Evolutionary conservation across 768 basidiomycete genomes (phyloP), one percentile per base, ranked within the genome.

Genomic region (Tulasnella sp.): DNA sequence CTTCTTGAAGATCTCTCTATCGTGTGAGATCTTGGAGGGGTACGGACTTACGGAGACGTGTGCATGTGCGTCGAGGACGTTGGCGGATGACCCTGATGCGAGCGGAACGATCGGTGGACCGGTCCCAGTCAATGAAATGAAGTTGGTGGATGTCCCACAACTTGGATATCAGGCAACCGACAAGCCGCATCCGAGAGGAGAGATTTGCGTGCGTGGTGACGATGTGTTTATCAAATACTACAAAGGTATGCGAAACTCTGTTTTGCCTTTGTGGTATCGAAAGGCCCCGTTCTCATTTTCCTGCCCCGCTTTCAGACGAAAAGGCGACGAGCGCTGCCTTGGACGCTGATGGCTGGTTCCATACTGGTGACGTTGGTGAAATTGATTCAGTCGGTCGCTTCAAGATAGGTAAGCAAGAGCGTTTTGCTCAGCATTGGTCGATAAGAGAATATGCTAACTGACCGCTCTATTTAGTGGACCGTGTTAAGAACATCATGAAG

Each of bases 401-500:
- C 68, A 88, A 80, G 74, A 93, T 99, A 69, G 80, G 56, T 59
- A 34, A 4, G 34, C 15, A 5, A 38, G n/a, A n/a, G n/a, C n/a
- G n/a, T n/a, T n/a, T n/a, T n/a, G n/a, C n/a, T n/a, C n/a, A 23
- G 11, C 13, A 29, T 1, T 54, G 1, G 30, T 4, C 42, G 19
- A 29, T 52, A 27, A 34, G 23, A 30, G 9, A 27, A 38, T 19
- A 11, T 30, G 10, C 34, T 38, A 38, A 38, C n/a, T 29, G 45
- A n/a, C 38, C 21, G 30, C 30, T n/a, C 30, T 49, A 21, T 32
- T 92, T 98, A 69, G 80, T 99, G 58, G 96, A 99, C 73, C 82
- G 96, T 59, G 82, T 97, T 70, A 99, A 99, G 89, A 99, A 99
- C 73, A 92, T 99, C 70, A 90, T 97, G 87, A 99, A 99, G 73